Base-by-base conservation (phyloP, 176 grass and related monocot species). In the Carex myosuroides region DNA sequence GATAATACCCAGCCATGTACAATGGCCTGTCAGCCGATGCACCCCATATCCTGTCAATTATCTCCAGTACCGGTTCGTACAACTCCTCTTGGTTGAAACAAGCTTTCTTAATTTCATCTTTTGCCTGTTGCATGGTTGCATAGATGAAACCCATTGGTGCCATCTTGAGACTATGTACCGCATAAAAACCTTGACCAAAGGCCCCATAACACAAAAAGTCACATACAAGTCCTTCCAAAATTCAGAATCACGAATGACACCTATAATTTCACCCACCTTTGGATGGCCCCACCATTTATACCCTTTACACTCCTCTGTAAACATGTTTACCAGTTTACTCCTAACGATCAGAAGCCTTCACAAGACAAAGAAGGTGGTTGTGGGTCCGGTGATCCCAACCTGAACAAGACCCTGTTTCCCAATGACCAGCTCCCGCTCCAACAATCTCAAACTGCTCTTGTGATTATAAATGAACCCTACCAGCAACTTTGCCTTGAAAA, bases 341-440 rank as follows among this genome's bases (percentile, higher is more conserved):
- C 42, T 73, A 18, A 73, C 42, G 3, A 14, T 73, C 3, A 73
- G 10, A 73, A 73, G 70, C 70, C 39, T 73, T 11, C 4, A n/a
- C 70, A 73, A 26, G 42, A 73, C 20, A 14, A 73, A 73, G n/a
- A 73, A 73, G 70, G 70, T 73, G n/a, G 70, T 73, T 13, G 70
- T 73, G 70, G 42, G 42, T 73, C 70, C n/a, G 24, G 70, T 73
- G 42, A 73, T 8, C 8, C 70, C 70, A 26, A 73, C 20, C 42
- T 10, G 70, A 73, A 73, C 20, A 20, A 73, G 70, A 50, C 70
- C 70, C 41, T 52, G 18, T 73, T 73, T 48, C 10, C 42, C 70
- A 7, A 73, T 22, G 20, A 73, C 1, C 5, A 4, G 42, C 42
- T 52, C 3, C 5, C n/a, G 42, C 42, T 52, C 3, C n/a, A 74